Percentiles rank a stretch among this genome's conserved stretches.
These are phyloP conservation scores for Citrullus colocynthis DNA, from an alignment of 306 rosid species.

Conservation along the genomic window DNA sequence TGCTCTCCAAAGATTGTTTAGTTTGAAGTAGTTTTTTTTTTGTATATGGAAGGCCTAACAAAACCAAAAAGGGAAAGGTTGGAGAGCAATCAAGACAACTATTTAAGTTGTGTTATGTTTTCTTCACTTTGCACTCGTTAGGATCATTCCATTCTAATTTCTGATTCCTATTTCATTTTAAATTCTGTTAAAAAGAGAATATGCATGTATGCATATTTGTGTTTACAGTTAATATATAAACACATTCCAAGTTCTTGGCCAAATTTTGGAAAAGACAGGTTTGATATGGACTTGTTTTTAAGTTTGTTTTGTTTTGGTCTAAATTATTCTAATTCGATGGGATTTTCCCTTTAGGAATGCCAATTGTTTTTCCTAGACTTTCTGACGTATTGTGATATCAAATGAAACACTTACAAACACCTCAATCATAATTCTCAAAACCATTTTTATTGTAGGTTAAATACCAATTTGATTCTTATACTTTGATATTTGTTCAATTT, in stretches of 20 bases:
- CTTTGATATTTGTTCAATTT: no score
- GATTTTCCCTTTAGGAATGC: not conserved
- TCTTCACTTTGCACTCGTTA: not conserved
- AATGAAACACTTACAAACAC: not conserved
- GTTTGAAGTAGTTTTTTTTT: not conserved
- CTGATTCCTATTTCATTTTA: not conserved
- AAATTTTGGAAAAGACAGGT: not conserved
- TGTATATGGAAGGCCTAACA: not conserved
- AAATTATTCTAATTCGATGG: not conserved
- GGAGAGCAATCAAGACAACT: not conserved
- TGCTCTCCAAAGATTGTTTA: not conserved
- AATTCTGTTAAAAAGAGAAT: not conserved
- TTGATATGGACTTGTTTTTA: not conserved
- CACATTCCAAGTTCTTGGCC: not conserved
- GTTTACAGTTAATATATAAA: not conserved
- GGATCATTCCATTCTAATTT: not conserved
- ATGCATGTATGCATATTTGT: not conserved
- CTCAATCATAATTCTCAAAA: no score
- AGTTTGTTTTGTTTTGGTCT: not conserved
- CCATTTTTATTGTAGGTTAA: no score
- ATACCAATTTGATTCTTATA: no score
- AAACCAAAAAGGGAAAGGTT: not conserved
- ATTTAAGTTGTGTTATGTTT: not conserved
- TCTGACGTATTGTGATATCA: not conserved
- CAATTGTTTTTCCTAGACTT: not conserved